A percentile compares a stretch with the other conserved stretches of the same genome.
phyloP scores from a whole-genome alignment of 83 land plant genomes.

The Larix sibirica region DNA sequence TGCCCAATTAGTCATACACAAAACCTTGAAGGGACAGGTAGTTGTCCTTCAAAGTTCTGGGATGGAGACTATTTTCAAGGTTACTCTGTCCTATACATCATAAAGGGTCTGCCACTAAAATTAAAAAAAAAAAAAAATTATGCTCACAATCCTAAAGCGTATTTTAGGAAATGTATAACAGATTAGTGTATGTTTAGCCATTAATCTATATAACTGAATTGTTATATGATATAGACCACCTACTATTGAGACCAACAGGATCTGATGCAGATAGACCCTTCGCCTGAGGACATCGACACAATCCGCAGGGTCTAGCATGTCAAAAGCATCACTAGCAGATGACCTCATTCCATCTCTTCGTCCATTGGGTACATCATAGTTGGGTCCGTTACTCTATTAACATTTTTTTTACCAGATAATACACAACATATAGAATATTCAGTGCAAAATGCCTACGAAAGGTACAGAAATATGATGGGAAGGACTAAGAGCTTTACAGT shows the following conservation, averaged over 20 bases:
- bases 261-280: constrained; percentile 51
- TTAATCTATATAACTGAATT: background rate
- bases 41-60: too few relatives aligned
- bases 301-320: constrained; percentile 39
- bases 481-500: background rate
- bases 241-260: constrained; percentile 47
- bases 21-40: too few relatives aligned
- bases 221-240: background rate
- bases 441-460: background rate
- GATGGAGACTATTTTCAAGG: too few relatives aligned
- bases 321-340: constrained; percentile 15
- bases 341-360: constrained; percentile 58
- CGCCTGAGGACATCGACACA: constrained; percentile 22
- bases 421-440: background rate
- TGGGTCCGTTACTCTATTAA: constrained; percentile 33
- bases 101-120: too few relatives aligned
- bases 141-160: too few relatives aligned
- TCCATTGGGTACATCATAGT: constrained; percentile 41
- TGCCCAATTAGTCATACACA: too few relatives aligned
- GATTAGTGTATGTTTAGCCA: background rate
- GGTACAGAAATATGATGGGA: background rate
- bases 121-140: too few relatives aligned
- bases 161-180: too few relatives aligned
- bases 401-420: background rate
- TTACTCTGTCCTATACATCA: too few relatives aligned